phyloP scores from a whole-genome alignment of 2,329 filamentous ascomycete species.

The Pseudogymnoascus sp. region DNA sequence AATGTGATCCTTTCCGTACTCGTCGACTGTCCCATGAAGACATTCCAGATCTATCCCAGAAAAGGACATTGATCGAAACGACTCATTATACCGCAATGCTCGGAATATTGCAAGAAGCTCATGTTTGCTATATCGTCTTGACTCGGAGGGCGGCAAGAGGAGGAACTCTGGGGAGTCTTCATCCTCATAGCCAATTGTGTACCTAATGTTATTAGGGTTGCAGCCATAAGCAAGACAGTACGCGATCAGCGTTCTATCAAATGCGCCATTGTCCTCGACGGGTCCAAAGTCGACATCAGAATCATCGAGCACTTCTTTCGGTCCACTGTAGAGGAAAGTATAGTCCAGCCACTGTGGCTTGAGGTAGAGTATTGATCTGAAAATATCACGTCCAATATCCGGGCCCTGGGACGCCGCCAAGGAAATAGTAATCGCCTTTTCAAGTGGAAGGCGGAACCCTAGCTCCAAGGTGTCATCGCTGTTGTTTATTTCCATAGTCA shows the following conservation, averaged over 20 bases:
- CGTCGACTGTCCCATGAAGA: conserved; percentile 52
- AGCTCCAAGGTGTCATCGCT: conserved; percentile 59
- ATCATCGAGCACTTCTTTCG: conserved; percentile 44
- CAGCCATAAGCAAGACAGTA: conserved; percentile 60
- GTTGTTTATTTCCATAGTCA: conserved; percentile 48
- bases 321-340: conserved; percentile 54
- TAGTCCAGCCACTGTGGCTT: conserved; percentile 58
- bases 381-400: conserved; percentile 55
- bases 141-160: conserved; percentile 47
- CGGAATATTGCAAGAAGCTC: conserved; percentile 65
- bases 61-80: conserved; percentile 60
- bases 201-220: conserved; percentile 58
- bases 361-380: conserved; percentile 52
- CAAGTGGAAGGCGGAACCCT: conserved; percentile 51
- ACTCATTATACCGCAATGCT: conserved; percentile 61
- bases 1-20: conserved; percentile 52
- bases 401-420: conserved; percentile 55
- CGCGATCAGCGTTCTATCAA: conserved; percentile 59
- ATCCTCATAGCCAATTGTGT: conserved; percentile 49
- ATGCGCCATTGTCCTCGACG: conserved; percentile 49
- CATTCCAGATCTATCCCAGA: conserved; percentile 53
- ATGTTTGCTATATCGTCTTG: conserved; percentile 46
- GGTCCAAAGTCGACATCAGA: conserved; percentile 31
- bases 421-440: conserved; percentile 45
- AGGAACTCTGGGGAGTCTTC: conserved; percentile 62